Evolutionary conservation across 2,329 filamentous ascomycete species (phyloP), one percentile per base, ranked within the genome.

Genomic region (Aureobasidium uvarum): DNA sequence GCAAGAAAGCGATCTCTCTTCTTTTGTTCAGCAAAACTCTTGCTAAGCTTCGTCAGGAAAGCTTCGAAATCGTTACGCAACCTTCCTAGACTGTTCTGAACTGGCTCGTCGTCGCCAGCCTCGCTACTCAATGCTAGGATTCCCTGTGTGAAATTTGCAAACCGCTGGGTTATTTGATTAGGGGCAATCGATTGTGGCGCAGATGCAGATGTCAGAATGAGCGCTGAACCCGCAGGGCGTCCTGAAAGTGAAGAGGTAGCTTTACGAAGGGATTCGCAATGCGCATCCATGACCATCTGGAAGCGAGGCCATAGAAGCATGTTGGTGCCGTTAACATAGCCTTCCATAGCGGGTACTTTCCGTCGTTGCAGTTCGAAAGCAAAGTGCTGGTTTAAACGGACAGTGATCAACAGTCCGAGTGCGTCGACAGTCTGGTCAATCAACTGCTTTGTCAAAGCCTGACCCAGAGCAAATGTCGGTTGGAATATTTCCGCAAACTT

Each of bases 271-370:
- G 91, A 96, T 63, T 96, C 92, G 78, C 90, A 92, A 75, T 99
- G 95, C 64, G 89, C 84, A 74, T 96, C 93, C 87, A 99, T 96
- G 71, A 96, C 88, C 65, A 91, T 86, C 77, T 99, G 96, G 72
- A 99, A 90, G 31, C 94, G 89, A 8, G 95, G 95, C 95, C 95
- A 99, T 6, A 99, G 85, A 2, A 95, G 85, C 92, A 99, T 99
- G 73, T 90, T 93, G 5, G 92, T 96, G 52, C 87, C 93, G 75
- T 99, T 99, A 74, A 97, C 89, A 74, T 99, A 99, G 45, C 86
- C 84, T 73, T 99, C 95, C 1, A 91, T 88, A 5, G 92, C 89
- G 0, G 95, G 95, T 0, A 98, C 87, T 74, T 96, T 94, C 64
- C 94, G 87, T 13, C 94, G 86, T 76, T 99, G 95, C 39, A 98